These are phyloP conservation scores for Nepenthes gracilis DNA, from an alignment of 148 eudicot species.

Conservation along the genomic window DNA sequence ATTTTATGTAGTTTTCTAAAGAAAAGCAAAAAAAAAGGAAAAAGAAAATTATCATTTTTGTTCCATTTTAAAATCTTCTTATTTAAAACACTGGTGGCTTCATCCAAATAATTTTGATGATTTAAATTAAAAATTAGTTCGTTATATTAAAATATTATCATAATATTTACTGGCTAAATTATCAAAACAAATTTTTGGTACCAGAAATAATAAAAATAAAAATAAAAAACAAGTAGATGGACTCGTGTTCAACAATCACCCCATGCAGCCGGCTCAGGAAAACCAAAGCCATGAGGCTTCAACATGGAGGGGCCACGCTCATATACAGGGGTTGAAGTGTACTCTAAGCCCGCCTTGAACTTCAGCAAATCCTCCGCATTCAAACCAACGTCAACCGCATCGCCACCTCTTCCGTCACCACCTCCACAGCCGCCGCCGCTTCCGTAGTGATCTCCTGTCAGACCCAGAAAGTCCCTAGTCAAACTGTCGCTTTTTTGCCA, in stretches of 20 bases:
- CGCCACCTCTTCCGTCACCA: conserved; percentile 5
- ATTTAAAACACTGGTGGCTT: too few relatives aligned
- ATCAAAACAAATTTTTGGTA: too few relatives aligned
- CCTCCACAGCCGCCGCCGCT: not conserved
- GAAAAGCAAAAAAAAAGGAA: too few relatives aligned
- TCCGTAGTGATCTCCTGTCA: conserved; percentile 14
- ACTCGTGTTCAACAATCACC: conserved; percentile 9
- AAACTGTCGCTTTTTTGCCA: conserved; percentile 45
- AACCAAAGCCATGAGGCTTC: conserved; percentile 33
- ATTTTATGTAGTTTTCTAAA: too few relatives aligned
- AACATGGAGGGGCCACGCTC: conserved; percentile 34
- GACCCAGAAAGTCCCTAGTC: conserved; percentile 81
- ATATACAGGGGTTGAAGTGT: conserved; percentile 16
- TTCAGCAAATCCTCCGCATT: conserved; percentile 28
- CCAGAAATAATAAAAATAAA: not conserved
- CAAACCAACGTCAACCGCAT: conserved; percentile 15
- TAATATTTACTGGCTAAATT: too few relatives aligned
- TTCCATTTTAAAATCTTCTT: too few relatives aligned
- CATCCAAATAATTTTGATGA: too few relatives aligned
- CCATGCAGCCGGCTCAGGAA: conserved; percentile 18
- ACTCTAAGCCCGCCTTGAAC: conserved; percentile 12
- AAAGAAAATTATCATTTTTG: too few relatives aligned
- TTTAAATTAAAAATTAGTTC: too few relatives aligned
- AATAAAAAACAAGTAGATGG: not conserved
- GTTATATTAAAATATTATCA: too few relatives aligned